phyloP scores from a whole-genome alignment of 2,329 filamentous ascomycete species.

The Aaosphaeria pasadenensis region DNA sequence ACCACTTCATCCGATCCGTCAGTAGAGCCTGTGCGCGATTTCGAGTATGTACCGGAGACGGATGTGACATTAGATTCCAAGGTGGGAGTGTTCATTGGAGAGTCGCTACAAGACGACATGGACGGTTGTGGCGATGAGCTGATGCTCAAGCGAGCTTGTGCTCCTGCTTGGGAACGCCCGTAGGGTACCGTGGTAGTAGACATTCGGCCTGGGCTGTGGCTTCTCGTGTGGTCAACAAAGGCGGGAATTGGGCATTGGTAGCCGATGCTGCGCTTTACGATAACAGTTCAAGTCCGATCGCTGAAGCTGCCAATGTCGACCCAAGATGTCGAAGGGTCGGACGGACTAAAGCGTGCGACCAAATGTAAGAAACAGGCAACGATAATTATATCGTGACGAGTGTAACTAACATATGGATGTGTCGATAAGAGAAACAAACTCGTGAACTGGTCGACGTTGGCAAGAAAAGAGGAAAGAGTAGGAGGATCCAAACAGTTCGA shows the following conservation, averaged over 20 bases:
- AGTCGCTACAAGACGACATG: conserved; percentile 40
- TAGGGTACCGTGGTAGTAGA: conserved; percentile 31
- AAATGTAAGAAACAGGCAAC: no score
- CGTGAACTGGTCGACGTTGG: no score
- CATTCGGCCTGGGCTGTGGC: conserved; percentile 21
- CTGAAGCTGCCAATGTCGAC: no score
- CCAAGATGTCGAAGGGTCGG: no score
- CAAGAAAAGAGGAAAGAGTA: conserved; percentile 7
- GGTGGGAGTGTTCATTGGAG: conserved; percentile 33
- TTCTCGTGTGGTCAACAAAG: no score
- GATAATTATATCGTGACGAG: no score
- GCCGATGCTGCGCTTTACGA: not conserved
- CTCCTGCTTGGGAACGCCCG: conserved; percentile 32
- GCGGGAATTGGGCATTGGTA: no score
- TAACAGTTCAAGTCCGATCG: not conserved
- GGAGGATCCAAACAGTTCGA: conserved; percentile 21
- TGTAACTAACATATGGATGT: no score
- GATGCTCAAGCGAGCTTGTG: conserved; percentile 34
- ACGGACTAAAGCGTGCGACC: no score
- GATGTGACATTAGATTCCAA: conserved; percentile 24
- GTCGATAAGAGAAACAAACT: no score
- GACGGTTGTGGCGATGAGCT: conserved; percentile 40
- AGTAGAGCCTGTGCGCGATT: conserved; percentile 22
- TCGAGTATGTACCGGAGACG: conserved; percentile 8
- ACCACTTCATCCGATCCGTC: conserved; percentile 36